Evolutionary conservation across 257 asterid genomes (phyloP).

Genomic region (Apocynum venetum): DNA sequence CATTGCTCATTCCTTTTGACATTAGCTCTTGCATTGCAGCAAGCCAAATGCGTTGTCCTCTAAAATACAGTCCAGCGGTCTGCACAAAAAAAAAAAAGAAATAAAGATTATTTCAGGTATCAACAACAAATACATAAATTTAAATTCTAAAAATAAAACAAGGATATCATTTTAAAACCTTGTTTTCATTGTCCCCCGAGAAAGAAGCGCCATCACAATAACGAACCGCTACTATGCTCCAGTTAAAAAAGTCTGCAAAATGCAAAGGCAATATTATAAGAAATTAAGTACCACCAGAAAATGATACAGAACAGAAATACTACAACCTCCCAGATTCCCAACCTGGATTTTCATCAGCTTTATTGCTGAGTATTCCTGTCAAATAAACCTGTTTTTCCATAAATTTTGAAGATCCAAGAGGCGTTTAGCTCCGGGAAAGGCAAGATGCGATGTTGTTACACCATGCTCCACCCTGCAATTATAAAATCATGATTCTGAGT

Average conservation of each 20-base stretch:
- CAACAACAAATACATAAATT: background rate
- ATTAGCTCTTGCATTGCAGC: constrained; percentile 74
- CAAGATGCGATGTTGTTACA: constrained; percentile 72
- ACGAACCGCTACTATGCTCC: constrained; percentile 91
- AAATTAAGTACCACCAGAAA: background rate
- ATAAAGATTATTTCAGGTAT: background rate
- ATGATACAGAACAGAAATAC: background rate
- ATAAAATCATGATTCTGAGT: background rate
- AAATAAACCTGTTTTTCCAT: constrained; percentile 73
- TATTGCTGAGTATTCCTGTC: constrained; percentile 83
- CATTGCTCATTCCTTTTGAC: constrained; percentile 82
- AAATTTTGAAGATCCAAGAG: constrained; percentile 73
- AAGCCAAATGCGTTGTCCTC: constrained; percentile 78
- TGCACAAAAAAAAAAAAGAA: constrained; percentile 14
- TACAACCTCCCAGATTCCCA: background rate
- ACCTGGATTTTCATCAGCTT: constrained; percentile 93
- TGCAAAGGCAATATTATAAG: constrained; percentile 4
- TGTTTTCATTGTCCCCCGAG: constrained; percentile 75
- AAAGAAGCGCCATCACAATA: constrained; percentile 98
- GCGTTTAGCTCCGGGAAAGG: constrained; percentile 67
- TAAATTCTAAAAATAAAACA: background rate
- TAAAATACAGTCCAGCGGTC: constrained; percentile 77
- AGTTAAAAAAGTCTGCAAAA: constrained; percentile 76
- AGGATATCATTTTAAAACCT: constrained; percentile 36
- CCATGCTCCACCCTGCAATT: constrained; percentile 97